Evolutionary conservation across 2,329 filamentous ascomycete species (phyloP).

Genomic region (Acrocalymma vagum): DNA sequence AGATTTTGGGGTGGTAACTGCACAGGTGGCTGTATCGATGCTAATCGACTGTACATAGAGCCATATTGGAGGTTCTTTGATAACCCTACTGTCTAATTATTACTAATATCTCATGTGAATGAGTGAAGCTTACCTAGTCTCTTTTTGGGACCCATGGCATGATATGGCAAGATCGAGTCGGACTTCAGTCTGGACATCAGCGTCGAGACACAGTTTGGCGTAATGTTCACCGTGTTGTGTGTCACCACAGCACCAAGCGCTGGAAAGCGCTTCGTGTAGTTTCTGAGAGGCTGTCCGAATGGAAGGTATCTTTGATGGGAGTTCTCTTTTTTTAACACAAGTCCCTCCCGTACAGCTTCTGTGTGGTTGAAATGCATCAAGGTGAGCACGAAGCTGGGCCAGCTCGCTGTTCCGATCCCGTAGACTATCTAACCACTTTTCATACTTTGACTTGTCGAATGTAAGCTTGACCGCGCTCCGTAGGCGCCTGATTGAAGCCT

Average conservation of each 20-base stretch:
- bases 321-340: slow-evolving; percentile 5
- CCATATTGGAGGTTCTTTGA: slow-evolving; percentile 29
- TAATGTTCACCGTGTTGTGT: slow-evolving; percentile 23
- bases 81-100: no score
- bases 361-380: slow-evolving; percentile 23
- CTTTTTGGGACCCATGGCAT: slow-evolving; percentile 14
- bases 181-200: slow-evolving; percentile 24
- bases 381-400: slow-evolving; percentile 21
- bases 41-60: slow-evolving; percentile 32
- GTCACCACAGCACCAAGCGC: slow-evolving; percentile 31
- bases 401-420: slow-evolving; percentile 29
- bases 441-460: slow-evolving; percentile 28
- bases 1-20: background rate
- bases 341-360: slow-evolving; percentile 2
- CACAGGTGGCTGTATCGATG: slow-evolving; percentile 7
- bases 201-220: slow-evolving; percentile 33
- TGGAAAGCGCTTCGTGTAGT: slow-evolving; percentile 30
- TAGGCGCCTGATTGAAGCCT: slow-evolving; percentile 20
- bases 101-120: no score
- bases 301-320: slow-evolving; percentile 14
- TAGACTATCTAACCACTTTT: slow-evolving; percentile 18
- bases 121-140: no score
- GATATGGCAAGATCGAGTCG: slow-evolving; percentile 34
- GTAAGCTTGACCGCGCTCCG: slow-evolving; percentile 15
- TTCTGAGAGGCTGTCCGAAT: slow-evolving; percentile 27